Percentiles rank a stretch among this genome's conserved stretches.
Evolutionary conservation across 2,329 filamentous ascomycete genomes (phyloP).

Genomic region (Ophiostoma pallidulum): DNA sequence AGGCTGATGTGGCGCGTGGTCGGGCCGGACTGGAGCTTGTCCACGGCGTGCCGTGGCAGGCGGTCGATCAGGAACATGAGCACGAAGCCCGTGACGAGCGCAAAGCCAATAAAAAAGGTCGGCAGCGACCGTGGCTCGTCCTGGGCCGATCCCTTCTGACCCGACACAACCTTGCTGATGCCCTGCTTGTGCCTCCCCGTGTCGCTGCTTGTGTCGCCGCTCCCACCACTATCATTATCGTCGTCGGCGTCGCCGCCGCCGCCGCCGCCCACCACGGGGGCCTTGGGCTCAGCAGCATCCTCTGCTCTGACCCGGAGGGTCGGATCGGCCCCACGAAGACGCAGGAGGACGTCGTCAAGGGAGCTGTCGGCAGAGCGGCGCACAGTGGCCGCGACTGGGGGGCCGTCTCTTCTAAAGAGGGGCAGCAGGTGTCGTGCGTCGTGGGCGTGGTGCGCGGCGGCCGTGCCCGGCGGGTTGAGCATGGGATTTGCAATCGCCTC

Average conservation of each 20-base stretch:
- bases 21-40: slow-evolving; percentile 54
- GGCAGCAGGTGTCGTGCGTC: background rate
- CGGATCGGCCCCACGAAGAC: background rate
- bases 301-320: background rate
- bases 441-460: background rate
- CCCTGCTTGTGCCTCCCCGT: background rate
- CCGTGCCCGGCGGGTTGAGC: slow-evolving; percentile 4
- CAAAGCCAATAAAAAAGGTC: slow-evolving; percentile 73
- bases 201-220: background rate
- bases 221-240: background rate
- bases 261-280: background rate
- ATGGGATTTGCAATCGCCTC: slow-evolving; percentile 67
- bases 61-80: slow-evolving; percentile 96
- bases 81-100: slow-evolving; percentile 79
- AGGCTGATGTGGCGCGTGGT: slow-evolving; percentile 79
- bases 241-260: background rate
- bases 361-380: background rate
- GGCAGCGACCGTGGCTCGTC: slow-evolving; percentile 37
- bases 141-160: slow-evolving; percentile 21
- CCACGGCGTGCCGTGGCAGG: slow-evolving; percentile 62
- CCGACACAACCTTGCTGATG: slow-evolving; percentile 11
- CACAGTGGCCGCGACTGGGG: background rate
- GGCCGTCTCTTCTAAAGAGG: background rate
- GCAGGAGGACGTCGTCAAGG: background rate
- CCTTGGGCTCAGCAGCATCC: no score